These are phyloP conservation scores for Santalum album DNA, from an alignment of 164 flowering plant species.

Conservation along the genomic window DNA sequence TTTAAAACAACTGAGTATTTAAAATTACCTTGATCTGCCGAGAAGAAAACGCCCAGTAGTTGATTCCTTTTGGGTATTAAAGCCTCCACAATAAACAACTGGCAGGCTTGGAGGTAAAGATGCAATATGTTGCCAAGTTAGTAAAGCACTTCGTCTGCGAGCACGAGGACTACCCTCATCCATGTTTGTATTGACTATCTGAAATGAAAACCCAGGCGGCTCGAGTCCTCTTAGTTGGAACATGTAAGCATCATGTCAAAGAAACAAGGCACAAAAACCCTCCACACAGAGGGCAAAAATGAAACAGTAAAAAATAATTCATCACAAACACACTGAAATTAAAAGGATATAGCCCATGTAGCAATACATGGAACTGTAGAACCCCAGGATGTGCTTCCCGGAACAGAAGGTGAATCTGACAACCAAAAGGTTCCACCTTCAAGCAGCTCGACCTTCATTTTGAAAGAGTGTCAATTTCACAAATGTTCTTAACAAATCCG, in stretches of 20 bases:
- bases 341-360: constrained; percentile 97
- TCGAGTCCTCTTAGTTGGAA: constrained; percentile 93
- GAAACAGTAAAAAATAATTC: too few relatives aligned
- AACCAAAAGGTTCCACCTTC: constrained; percentile 99
- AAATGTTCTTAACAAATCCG: neutral
- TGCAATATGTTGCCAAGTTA: constrained; percentile 98
- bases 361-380: constrained; percentile 81
- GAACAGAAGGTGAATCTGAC: constrained; percentile 96
- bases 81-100: constrained; percentile 95
- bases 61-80: constrained; percentile 91
- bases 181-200: constrained; percentile 89
- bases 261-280: constrained; percentile 21
- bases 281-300: neutral
- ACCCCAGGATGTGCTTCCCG: constrained; percentile 93
- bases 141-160: constrained; percentile 88
- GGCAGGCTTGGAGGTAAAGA: constrained; percentile 93
- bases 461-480: neutral
- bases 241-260: constrained; percentile 80
- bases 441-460: constrained; percentile 72
- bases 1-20: neutral
- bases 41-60: constrained; percentile 94
- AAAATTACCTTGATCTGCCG: constrained; percentile 78
- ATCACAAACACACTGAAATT: neutral
- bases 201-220: constrained; percentile 91
- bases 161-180: constrained; percentile 90